Evolutionary conservation across 2,329 filamentous ascomycete genomes (phyloP), one percentile per base, ranked within the genome.

Genomic region (Penicillium olsonii): DNA sequence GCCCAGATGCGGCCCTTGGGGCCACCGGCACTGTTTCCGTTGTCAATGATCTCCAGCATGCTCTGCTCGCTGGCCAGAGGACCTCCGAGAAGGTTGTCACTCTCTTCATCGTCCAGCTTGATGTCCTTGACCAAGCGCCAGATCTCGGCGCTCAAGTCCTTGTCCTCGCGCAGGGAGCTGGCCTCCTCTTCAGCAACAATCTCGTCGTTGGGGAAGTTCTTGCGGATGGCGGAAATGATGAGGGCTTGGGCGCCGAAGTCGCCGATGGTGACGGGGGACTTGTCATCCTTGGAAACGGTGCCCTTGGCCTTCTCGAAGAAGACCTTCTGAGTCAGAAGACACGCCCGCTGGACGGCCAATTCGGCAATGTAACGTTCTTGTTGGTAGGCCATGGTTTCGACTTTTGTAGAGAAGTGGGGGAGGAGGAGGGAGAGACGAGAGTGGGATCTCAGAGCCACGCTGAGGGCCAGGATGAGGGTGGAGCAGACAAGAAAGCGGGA

Each of bases 231-330:
- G 49, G 86, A 82, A 67, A 97, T 96, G 73, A 99, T 96, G 59
- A 99, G 84, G 26, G 94, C 92, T 77, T 99, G 94, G 31, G 94
- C 95, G 66, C 94, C 94, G 71, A 96, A 97, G 76, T 99, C 94
- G 70, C 92, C 94, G 63, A 97, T 94, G 15, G 94, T 99, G 64
- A 99, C 94, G 58, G 94, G 94, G 9, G 92, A 96, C 69, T 90
- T 90, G 79, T 99, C 94, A 72, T 90, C 87, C 78, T 99, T 99
- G 70, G 87, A 88, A 43, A 96, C 81, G 38, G 94, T 96, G 62
- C 92, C 92, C 77, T 97, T 97, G 63, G 90, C 87, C 74, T 92
- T 94, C 63, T 92, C 88, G 75, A 91, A 79, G 77, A 88, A 89
- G 67, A 91, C 88, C 54, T 82, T 82, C 71, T 89, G 87, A 43